Evolutionary conservation across 495 filamentous ascomycete genomes (phyloP).

Genomic region (Xylaria nigripes): DNA sequence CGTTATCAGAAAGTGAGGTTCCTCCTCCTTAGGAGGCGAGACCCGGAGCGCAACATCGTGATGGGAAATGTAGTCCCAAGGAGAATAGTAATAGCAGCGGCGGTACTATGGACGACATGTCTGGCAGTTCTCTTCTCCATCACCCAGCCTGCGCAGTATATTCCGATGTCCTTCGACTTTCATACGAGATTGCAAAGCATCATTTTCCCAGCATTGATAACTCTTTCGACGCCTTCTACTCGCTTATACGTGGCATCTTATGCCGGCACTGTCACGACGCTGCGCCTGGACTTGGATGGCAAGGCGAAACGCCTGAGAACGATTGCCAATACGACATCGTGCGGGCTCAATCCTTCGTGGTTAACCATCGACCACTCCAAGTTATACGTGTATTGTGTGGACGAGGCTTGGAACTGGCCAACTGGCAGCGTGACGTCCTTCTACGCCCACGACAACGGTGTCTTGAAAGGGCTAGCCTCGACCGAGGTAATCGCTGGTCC

Average conservation of each 20-base stretch:
- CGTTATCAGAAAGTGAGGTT: constrained; percentile 4
- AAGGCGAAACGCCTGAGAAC: constrained; percentile 24
- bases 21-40: constrained; percentile 1
- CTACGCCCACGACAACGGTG: constrained; percentile 26
- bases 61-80: neutral
- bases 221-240: constrained; percentile 26
- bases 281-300: constrained; percentile 31
- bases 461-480: constrained; percentile 29
- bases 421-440: constrained; percentile 40
- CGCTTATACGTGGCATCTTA: constrained; percentile 56
- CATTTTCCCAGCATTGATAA: constrained; percentile 18
- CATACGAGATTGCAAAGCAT: constrained; percentile 21
- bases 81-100: neutral
- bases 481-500: constrained; percentile 31
- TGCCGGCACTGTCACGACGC: constrained; percentile 48
- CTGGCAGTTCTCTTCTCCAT: constrained; percentile 18
- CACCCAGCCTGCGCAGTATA: constrained; percentile 4
- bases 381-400: constrained; percentile 50
- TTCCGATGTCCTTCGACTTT: constrained; percentile 15
- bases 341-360: constrained; percentile 52
- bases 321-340: constrained; percentile 38
- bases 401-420: constrained; percentile 40
- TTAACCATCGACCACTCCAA: constrained; percentile 42
- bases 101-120: constrained; percentile 16
- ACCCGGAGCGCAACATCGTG: neutral